Evolutionary conservation across 148 eudicot genomes (phyloP), one percentile per base, ranked within the genome.

Genomic region (Vaccinium corymbosum): DNA sequence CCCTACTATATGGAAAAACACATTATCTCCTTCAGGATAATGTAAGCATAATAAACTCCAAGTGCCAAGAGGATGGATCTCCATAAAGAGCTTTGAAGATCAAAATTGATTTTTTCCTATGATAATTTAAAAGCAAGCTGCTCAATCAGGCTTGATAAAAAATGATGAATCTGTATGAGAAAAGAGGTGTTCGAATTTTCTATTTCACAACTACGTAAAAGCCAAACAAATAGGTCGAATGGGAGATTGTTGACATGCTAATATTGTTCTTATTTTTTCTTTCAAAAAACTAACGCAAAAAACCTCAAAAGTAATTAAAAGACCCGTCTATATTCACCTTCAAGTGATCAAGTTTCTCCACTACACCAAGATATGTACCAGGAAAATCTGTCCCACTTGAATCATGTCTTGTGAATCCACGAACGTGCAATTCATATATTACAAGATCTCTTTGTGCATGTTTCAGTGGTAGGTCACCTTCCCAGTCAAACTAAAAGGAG

Each of bases 401-500:
- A 81, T 95, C 94, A 79, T 97, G 95, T 86, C 80, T 95, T 59
- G 99, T 97, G 88, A 92, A 97, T 68, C 98, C 99, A 85, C 99
- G 99, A 81, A 97, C 94, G 89, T 97, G 98, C 98, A 95, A 91
- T 91, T 97, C 99, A 88, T 97, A 95, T 66, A 97, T 90, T 51
- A 97, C 89, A 80, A 93, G 95, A 88, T 97, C 95, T 77, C 90
- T 90, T 86, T 95, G 98, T 48, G 93, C 93, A 84, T 78, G 85
- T 83, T 90, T 86, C 86, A 95, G 88, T 29, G 97, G 98, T 85
- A 97, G 83, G 89, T 97, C 99, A 76, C 99, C 98, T 91, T 95
- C 95, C 99, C 99, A 97, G 85, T 97, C 98, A 90, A 94, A 94
- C 98, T 97, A 88, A 80, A 87, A 78, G 8, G 32, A 85, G 17